Base-by-base conservation (phyloP, 129 eudicot genomes). In the Lonicera japonica region DNA sequence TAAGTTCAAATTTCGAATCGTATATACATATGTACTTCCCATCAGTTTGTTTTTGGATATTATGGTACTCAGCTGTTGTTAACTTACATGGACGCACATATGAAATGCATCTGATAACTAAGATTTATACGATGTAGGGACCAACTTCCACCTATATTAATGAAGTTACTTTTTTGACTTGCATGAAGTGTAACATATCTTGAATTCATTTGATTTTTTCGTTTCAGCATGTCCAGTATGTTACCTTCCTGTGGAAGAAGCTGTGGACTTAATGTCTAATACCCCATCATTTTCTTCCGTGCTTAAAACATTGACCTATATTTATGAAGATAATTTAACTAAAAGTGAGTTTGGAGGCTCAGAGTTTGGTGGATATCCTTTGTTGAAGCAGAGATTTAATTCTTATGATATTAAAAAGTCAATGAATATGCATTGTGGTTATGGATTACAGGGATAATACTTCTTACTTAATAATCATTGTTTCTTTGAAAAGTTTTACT, bases 301-400 rank as follows among this genome's bases (percentile, higher is more conserved):
- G 22, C 79, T 90, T 40, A 75, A 79, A 64, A 73, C 74, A 12
- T 71, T 94, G 51, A 76, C 81, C 55, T 94, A 80, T 76, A 71
- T 88, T 70, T 85, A 85, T 65, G 99, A 94, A 71, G 96, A 88
- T 60, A 69, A 80, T 75, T 69, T 63, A 54, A 79, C 80, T 7
- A 88, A 63, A 83, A 82, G 73, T 54, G 96, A 94, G 77, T 94
- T 94, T 72, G 99, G 99, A 73, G 99, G 98, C 47, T 92, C 98
- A 54, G 89, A 87, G 40, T 92, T 92, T 43, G 98, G 98, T 68
- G 98, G 99, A 65, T 94, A 88, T 73, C 96, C 99, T 68, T 94
- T 95, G 22, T 70, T 94, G 61, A 56, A 70, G 53, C 89, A 85
- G 80, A 83, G 99, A 75, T 59, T 25, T 66, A 89, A 94, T 69